Conservation (phyloP, 2,329 filamentous ascomycete genomes). For the Fusarium compactum region DNA sequence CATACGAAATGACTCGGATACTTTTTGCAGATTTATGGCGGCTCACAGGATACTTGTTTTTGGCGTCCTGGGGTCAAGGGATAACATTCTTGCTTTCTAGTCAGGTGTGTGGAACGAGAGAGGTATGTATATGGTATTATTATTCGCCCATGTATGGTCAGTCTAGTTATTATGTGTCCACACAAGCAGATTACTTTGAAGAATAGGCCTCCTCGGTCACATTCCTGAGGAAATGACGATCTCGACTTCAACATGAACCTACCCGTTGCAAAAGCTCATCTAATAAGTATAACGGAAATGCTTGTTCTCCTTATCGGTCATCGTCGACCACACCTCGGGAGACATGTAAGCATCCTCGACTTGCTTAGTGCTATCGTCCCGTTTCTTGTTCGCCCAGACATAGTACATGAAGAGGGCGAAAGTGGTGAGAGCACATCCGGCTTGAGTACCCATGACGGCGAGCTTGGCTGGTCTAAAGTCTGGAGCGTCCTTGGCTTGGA, state of each 20-base stretch:
- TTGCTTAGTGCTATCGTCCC: slow-evolving; percentile 47
- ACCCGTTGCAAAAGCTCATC: background rate
- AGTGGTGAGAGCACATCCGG: slow-evolving; percentile 57
- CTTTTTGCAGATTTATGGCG: too few relatives aligned
- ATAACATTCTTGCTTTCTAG: too few relatives aligned
- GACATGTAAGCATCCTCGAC: slow-evolving; percentile 57
- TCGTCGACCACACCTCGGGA: slow-evolving; percentile 59
- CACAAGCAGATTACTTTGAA: background rate
- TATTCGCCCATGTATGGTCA: too few relatives aligned
- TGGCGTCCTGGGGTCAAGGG: too few relatives aligned
- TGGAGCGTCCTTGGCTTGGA: slow-evolving; percentile 64
- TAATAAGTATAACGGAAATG: slow-evolving; percentile 66
- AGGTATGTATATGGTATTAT: too few relatives aligned
- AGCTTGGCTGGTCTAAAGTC: slow-evolving; percentile 66
- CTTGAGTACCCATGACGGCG: slow-evolving; percentile 65
- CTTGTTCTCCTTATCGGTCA: slow-evolving; percentile 70
- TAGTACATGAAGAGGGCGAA: slow-evolving; percentile 64
- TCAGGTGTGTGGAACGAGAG: too few relatives aligned
- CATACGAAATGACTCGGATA: too few relatives aligned
- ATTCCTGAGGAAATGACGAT: too few relatives aligned
- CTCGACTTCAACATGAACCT: too few relatives aligned
- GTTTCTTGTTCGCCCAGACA: slow-evolving; percentile 60
- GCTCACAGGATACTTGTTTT: too few relatives aligned
- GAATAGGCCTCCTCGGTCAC: too few relatives aligned
- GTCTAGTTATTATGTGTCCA: background rate